Conservation (phyloP, 2,329 filamentous ascomycete species). For the Alternaria postmessia region DNA sequence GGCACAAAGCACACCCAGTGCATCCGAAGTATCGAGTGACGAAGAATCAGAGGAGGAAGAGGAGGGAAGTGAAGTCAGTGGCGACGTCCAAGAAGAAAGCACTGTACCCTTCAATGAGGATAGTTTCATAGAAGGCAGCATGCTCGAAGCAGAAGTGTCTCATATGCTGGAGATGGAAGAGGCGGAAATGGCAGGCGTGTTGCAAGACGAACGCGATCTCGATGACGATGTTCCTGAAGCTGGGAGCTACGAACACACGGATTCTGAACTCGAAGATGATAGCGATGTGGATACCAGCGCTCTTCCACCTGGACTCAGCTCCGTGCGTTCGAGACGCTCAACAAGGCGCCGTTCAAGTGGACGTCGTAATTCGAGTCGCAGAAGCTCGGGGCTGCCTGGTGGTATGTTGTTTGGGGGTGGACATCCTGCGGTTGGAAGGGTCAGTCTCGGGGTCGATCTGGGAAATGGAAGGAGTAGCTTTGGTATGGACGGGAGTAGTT, state of each 20-base stretch:
- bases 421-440: conserved; percentile 11
- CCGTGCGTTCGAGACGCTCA: conserved; percentile 30
- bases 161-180: conserved; percentile 56
- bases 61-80: conserved; percentile 33
- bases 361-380: conserved; percentile 29
- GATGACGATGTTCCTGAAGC: conserved; percentile 63
- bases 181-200: conserved; percentile 56
- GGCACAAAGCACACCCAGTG: conserved; percentile 42
- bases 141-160: conserved; percentile 49
- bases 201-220: conserved; percentile 59
- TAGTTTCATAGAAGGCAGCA: conserved; percentile 57
- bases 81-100: conserved; percentile 21
- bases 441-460: conserved; percentile 32
- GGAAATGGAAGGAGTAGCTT: conserved; percentile 41
- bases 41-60: conserved; percentile 19
- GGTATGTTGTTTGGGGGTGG: conserved; percentile 8
- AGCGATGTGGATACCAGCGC: conserved; percentile 35
- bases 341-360: conserved; percentile 32
- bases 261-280: conserved; percentile 59
- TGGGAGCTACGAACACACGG: conserved; percentile 63
- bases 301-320: conserved; percentile 27
- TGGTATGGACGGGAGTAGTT: conserved; percentile 47
- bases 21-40: conserved; percentile 46
- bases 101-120: conserved; percentile 60
- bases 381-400: conserved; percentile 27